Evolutionary conservation across 345 rosid species (phyloP).

Genomic region (Eucalyptus microcorys): DNA sequence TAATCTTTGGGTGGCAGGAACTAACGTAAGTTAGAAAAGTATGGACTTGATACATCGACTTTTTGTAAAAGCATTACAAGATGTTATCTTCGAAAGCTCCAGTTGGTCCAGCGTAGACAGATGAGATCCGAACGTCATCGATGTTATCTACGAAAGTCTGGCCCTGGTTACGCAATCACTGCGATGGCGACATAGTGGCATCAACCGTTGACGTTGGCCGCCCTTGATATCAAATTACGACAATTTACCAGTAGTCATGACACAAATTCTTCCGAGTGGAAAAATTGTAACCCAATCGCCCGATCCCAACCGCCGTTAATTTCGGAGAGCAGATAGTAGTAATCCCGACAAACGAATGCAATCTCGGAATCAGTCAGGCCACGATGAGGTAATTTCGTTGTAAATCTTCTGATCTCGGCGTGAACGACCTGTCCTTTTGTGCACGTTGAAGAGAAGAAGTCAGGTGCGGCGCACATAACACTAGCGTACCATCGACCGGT

Average conservation of each 20-base stretch:
- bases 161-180: background rate
- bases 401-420: background rate
- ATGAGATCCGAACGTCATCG: background rate
- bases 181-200: background rate
- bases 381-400: background rate
- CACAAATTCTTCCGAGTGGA: background rate
- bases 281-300: background rate
- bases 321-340: accelerated
- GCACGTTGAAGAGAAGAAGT: background rate
- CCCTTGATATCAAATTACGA: background rate
- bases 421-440: background rate
- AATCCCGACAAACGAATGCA: background rate
- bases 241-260: background rate
- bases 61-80: background rate
- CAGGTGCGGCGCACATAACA: background rate
- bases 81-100: background rate
- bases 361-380: background rate
- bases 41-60: background rate
- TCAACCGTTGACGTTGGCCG: background rate
- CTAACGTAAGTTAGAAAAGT: background rate
- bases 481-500: background rate
- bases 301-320: background rate
- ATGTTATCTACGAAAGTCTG: background rate
- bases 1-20: background rate
- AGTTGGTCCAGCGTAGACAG: background rate